These are phyloP conservation scores for Pilatotrama ljubarskyi DNA, from an alignment of 768 basidiomycete species.

Conservation along the genomic window DNA sequence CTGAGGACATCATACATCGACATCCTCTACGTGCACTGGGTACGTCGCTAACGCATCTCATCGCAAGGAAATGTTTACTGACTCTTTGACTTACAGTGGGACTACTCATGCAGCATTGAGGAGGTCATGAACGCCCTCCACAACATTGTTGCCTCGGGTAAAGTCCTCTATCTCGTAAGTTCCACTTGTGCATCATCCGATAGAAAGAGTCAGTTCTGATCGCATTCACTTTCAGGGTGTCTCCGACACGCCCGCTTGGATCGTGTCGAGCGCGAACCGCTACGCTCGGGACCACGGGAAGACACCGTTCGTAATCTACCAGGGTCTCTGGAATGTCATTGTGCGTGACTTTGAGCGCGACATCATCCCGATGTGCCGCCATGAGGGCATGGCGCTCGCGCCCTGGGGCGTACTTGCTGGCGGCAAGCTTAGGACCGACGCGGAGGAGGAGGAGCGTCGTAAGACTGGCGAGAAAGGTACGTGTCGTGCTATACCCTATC, in stretches of 20 bases:
- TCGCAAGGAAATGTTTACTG: not conserved
- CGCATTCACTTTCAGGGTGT: slow-evolving; percentile 16
- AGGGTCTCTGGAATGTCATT: slow-evolving; percentile 37
- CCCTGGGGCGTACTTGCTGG: slow-evolving; percentile 44
- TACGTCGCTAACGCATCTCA: not conserved
- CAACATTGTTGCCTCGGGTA: slow-evolving; percentile 41
- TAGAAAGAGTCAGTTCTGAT: no score
- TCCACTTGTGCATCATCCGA: not conserved
- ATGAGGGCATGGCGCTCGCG: slow-evolving; percentile 35
- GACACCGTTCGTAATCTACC: slow-evolving; percentile 46
- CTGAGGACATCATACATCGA: slow-evolving; percentile 62
- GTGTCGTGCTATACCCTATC: no score
- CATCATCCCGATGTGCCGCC: slow-evolving; percentile 37
- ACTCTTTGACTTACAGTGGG: slow-evolving; percentile 30
- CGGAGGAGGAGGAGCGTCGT: slow-evolving; percentile 35
- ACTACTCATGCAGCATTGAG: slow-evolving; percentile 36
- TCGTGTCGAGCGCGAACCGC: slow-evolving; percentile 39
- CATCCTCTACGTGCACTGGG: slow-evolving; percentile 53
- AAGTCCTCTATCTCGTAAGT: slow-evolving; percentile 43
- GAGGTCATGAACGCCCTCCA: slow-evolving; percentile 45
- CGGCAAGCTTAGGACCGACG: slow-evolving; percentile 43
- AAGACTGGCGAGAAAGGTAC: slow-evolving; percentile 38
- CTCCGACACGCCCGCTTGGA: slow-evolving; percentile 39
- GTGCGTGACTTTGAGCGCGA: slow-evolving; percentile 45
- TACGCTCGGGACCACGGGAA: slow-evolving; percentile 40